Evolutionary conservation across 352 stramenopile species (phyloP).

Genomic region (Saprolegnia diclina): DNA sequence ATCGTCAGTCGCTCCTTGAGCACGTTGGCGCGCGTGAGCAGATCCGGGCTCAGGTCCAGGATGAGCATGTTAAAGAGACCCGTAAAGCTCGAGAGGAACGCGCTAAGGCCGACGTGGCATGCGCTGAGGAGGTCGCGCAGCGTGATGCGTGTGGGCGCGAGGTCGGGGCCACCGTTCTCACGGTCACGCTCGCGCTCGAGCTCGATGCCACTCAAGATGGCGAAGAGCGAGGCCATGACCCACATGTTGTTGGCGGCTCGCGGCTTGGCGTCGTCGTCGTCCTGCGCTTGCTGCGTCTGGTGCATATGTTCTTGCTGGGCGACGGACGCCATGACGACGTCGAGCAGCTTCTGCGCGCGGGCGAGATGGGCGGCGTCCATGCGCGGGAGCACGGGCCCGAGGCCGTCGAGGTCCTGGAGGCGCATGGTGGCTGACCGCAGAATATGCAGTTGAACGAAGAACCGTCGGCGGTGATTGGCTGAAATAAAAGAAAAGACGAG

Average conservation of each 20-base stretch:
- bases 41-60: constrained; percentile 47
- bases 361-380: constrained; percentile 5
- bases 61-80: constrained; percentile 77
- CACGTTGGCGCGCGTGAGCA: constrained; percentile 58
- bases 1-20: constrained; percentile 80
- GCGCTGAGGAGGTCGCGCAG: constrained; percentile 13
- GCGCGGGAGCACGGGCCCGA: constrained; percentile 2
- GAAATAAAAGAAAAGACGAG: not conserved
- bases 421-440: constrained; percentile 3
- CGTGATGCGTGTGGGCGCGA: not conserved
- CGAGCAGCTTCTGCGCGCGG: constrained; percentile 21
- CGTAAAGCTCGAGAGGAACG: constrained; percentile 65
- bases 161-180: not conserved
- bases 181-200: constrained; percentile 9
- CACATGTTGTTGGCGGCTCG: not conserved
- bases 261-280: not conserved
- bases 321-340: constrained; percentile 19
- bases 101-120: constrained; percentile 44
- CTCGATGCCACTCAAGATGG: constrained; percentile 18
- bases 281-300: not conserved
- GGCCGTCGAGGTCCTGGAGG: constrained; percentile 14
- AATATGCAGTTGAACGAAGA: not conserved
- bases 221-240: constrained; percentile 21
- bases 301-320: constrained; percentile 18
- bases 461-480: not conserved